phyloP scores from a whole-genome alignment of 768 basidiomycete genomes.

The Cubamyces sp. region DNA sequence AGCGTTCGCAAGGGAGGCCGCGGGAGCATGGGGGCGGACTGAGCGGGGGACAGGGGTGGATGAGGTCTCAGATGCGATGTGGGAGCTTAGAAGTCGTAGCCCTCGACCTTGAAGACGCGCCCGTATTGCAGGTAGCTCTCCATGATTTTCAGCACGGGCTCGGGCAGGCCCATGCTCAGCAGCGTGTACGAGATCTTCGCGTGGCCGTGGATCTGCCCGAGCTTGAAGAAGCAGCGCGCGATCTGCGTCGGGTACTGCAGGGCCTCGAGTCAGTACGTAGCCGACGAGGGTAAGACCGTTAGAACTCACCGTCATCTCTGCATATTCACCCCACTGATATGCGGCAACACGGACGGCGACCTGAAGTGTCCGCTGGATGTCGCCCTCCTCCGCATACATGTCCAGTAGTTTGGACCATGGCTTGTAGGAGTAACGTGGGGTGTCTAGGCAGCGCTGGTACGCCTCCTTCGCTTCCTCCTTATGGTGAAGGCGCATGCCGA shows the following conservation, averaged over 20 bases:
- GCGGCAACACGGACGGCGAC: conserved; percentile 91
- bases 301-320: conserved; percentile 78
- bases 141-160: conserved; percentile 90
- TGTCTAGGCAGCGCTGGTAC: conserved; percentile 91
- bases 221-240: conserved; percentile 88
- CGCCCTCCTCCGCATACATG: conserved; percentile 96
- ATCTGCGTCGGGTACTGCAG: conserved; percentile 87
- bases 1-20: not conserved
- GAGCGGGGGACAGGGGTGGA: too few species aligned
- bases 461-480: conserved; percentile 99
- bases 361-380: conserved; percentile 88
- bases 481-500: conserved; percentile 92
- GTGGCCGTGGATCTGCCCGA: conserved; percentile 91
- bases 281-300: not conserved
- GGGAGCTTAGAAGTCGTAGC: conserved; percentile 64
- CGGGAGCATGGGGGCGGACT: not conserved
- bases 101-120: conserved; percentile 85
- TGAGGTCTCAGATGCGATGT: not conserved
- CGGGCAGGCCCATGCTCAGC: conserved; percentile 92
- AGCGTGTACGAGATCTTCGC: conserved; percentile 93
- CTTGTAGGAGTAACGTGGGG: conserved; percentile 83
- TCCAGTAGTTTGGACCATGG: conserved; percentile 95
- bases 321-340: conserved; percentile 89
- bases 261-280: not conserved
- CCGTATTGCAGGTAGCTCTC: conserved; percentile 90